Conservation (phyloP, 2,329 filamentous ascomycete species). For the Escovopsis sp. region DNA sequence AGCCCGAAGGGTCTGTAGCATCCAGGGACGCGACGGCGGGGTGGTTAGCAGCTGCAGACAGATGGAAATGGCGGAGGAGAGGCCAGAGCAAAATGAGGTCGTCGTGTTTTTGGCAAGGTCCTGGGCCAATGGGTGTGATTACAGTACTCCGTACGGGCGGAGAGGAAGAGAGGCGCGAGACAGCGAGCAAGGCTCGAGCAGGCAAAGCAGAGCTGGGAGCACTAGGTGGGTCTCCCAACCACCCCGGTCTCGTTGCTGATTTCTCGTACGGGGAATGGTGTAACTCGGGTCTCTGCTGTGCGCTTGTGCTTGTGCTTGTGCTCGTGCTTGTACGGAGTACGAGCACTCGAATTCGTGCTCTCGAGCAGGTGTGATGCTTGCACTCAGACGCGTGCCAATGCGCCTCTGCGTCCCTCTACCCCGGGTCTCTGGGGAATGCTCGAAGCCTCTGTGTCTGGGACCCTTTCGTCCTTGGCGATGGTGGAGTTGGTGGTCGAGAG, state of each 20-base stretch:
- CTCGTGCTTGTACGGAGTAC: background rate
- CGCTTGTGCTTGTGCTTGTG: background rate
- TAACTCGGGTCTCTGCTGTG: background rate
- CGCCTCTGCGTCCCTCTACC: no score
- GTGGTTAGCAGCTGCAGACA: constrained; percentile 8
- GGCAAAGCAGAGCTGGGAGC: constrained; percentile 5
- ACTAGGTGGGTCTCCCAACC: constrained; percentile 6
- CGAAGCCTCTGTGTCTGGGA: no score
- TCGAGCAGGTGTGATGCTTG: no score
- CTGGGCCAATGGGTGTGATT: constrained; percentile 24
- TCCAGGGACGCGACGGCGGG: constrained; percentile 6
- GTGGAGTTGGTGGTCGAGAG: no score
- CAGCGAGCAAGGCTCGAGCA: constrained; percentile 3
- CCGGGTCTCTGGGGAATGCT: no score
- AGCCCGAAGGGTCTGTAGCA: constrained; percentile 5
- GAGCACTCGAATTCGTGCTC: no score
- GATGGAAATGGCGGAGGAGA: constrained; percentile 6
- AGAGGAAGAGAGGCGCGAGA: constrained; percentile 5
- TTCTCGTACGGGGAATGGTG: background rate
- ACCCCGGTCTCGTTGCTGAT: constrained; percentile 2
- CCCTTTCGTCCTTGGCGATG: no score
- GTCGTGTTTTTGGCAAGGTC: constrained; percentile 8
- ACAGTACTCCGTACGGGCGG: constrained; percentile 8
- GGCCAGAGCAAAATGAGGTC: constrained; percentile 13
- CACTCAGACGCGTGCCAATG: no score